Evolutionary conservation across 2,329 filamentous ascomycete species (phyloP).

Genomic region (Neonectria neomacrospora): DNA sequence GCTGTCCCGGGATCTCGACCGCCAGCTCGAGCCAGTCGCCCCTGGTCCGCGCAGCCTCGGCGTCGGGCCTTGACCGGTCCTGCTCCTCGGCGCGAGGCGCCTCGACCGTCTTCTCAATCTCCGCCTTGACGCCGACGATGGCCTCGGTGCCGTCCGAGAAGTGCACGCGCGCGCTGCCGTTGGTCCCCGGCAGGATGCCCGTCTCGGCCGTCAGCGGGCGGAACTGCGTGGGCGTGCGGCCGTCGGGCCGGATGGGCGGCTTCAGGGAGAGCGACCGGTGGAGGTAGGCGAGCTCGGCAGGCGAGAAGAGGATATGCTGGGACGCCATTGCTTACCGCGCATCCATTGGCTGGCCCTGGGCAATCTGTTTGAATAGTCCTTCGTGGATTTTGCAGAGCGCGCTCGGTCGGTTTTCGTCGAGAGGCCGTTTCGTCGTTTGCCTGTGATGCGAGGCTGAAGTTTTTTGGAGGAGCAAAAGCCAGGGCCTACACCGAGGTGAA

Average conservation of each 20-base stretch:
- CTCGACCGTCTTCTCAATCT: slow-evolving; percentile 79
- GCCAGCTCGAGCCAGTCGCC: slow-evolving; percentile 87
- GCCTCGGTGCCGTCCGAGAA: slow-evolving; percentile 97
- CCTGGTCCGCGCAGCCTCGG: slow-evolving; percentile 55
- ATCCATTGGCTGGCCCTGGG: neutral
- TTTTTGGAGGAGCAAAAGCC: slow-evolving; percentile 43
- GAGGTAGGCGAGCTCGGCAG: slow-evolving; percentile 95
- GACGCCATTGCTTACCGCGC: slow-evolving; percentile 64
- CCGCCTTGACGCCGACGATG: slow-evolving; percentile 93
- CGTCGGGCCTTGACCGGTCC: slow-evolving; percentile 52
- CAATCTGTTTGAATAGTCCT: too few relatives aligned
- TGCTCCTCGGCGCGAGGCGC: slow-evolving; percentile 42
- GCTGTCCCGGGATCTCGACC: slow-evolving; percentile 89
- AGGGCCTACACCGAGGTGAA: slow-evolving; percentile 46
- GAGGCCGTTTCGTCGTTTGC: slow-evolving; percentile 17
- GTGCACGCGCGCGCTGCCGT: slow-evolving; percentile 92
- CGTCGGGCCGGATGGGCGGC: slow-evolving; percentile 91
- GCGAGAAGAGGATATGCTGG: slow-evolving; percentile 82
- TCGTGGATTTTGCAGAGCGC: neutral
- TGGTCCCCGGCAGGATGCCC: slow-evolving; percentile 86
- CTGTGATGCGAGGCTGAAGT: slow-evolving; percentile 29
- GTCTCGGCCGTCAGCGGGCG: slow-evolving; percentile 91
- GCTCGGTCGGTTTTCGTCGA: neutral
- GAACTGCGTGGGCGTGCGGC: slow-evolving; percentile 84
- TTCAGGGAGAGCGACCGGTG: slow-evolving; percentile 84